Evolutionary conservation across 306 rosid genomes (phyloP).

Genomic region (Betula pendula): DNA sequence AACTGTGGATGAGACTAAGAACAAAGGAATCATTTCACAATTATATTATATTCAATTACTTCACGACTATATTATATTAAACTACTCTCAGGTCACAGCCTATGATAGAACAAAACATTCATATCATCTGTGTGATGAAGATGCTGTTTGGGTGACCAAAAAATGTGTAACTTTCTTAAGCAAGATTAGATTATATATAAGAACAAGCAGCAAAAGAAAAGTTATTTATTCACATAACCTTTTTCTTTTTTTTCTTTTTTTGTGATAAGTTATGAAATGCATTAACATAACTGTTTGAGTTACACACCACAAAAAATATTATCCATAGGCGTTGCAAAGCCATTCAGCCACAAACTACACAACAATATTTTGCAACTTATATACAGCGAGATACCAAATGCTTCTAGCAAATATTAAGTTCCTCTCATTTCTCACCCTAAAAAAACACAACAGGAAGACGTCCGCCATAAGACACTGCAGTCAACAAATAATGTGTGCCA

Average conservation of each 20-base stretch:
- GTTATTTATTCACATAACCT: background rate
- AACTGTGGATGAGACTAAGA: constrained; percentile 4
- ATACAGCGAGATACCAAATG: background rate
- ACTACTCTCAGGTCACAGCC: background rate
- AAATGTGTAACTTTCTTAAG: background rate
- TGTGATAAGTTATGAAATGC: background rate
- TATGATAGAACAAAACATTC: background rate
- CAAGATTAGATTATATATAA: background rate
- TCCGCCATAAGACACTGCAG: background rate
- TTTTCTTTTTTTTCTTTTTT: background rate
- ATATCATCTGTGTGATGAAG: no score
- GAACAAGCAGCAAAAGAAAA: no score
- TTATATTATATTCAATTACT: background rate
- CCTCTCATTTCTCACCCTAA: background rate
- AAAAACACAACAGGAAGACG: background rate
- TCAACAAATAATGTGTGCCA: background rate
- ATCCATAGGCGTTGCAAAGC: background rate
- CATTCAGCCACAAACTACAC: background rate
- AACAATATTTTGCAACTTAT: background rate
- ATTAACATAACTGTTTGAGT: background rate
- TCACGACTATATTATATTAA: background rate
- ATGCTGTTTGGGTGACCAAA: background rate
- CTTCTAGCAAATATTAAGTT: background rate
- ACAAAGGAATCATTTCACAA: background rate
- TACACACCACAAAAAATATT: background rate